These are phyloP conservation scores for Apium graveolens DNA, from an alignment of 129 eudicot genomes.

Conservation along the genomic window DNA sequence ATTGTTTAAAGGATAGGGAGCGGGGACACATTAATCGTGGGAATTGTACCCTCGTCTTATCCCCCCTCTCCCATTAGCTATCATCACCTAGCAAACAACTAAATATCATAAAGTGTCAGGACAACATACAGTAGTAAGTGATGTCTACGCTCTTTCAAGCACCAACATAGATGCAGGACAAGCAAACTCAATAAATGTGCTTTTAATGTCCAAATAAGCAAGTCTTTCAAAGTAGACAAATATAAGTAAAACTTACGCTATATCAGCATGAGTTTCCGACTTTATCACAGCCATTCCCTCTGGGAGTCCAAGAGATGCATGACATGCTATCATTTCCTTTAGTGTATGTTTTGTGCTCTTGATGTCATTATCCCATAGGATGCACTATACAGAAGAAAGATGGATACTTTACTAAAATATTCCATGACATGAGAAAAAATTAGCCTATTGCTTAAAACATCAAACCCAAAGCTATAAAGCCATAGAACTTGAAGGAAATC, in stretches of 20 bases:
- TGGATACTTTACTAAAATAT: neutral
- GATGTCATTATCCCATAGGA: conserved; percentile 81
- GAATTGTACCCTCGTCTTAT: neutral
- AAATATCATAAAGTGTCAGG: neutral
- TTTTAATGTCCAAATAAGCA: neutral
- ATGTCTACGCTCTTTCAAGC: neutral
- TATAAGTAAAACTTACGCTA: conserved; percentile 48
- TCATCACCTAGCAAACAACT: neutral
- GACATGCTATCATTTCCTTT: conserved; percentile 79
- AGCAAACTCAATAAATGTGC: neutral
- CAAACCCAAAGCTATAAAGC: neutral
- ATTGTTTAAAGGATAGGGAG: too few species aligned
- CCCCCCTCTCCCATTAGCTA: neutral
- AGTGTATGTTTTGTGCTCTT: conserved; percentile 74
- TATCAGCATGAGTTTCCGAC: conserved; percentile 63
- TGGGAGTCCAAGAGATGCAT: conserved; percentile 72
- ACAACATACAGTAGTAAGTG: too few species aligned
- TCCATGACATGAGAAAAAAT: neutral
- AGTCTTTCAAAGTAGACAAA: neutral
- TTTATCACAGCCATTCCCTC: conserved; percentile 82
- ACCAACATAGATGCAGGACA: neutral
- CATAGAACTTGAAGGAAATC: neutral
- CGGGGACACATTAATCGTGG: neutral
- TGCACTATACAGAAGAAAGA: conserved; percentile 40
- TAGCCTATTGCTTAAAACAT: neutral